Conservation (phyloP, 108 stramenopile species). For the Cyclotella choctawhatcheeana region DNA sequence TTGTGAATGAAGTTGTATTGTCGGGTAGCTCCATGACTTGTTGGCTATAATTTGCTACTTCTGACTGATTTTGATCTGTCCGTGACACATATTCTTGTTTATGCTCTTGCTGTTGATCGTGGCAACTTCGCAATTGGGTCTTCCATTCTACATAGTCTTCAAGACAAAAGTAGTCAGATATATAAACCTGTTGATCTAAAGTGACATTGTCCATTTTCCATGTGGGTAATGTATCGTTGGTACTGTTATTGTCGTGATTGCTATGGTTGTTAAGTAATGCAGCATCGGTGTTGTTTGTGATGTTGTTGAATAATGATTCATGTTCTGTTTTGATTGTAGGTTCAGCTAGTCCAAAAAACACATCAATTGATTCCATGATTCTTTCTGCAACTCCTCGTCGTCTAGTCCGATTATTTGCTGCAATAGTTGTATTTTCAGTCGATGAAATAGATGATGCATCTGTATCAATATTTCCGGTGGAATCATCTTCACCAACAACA, state of each 20-base stretch:
- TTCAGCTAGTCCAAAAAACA: neutral
- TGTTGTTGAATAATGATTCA: too few relatives aligned
- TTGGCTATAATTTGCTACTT: neutral
- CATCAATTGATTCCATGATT: neutral
- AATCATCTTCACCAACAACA: neutral
- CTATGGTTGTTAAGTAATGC: neutral
- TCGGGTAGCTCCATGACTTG: neutral
- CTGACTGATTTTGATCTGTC: neutral
- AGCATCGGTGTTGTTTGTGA: neutral
- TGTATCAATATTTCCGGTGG: neutral
- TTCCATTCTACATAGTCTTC: constrained; percentile 41
- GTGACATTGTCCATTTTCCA: neutral
- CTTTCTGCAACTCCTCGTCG: neutral
- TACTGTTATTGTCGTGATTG: neutral
- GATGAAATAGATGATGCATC: neutral
- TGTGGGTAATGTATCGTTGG: neutral
- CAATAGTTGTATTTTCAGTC: neutral
- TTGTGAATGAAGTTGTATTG: neutral
- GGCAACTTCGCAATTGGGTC: neutral
- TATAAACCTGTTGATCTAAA: neutral
- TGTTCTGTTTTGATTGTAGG: neutral
- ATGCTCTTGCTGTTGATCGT: neutral
- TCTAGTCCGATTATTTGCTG: neutral
- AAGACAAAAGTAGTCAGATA: constrained; percentile 42
- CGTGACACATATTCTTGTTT: too few relatives aligned